phyloP scores from a whole-genome alignment of 257 asterid genomes.

The Solanum paucissectum region DNA sequence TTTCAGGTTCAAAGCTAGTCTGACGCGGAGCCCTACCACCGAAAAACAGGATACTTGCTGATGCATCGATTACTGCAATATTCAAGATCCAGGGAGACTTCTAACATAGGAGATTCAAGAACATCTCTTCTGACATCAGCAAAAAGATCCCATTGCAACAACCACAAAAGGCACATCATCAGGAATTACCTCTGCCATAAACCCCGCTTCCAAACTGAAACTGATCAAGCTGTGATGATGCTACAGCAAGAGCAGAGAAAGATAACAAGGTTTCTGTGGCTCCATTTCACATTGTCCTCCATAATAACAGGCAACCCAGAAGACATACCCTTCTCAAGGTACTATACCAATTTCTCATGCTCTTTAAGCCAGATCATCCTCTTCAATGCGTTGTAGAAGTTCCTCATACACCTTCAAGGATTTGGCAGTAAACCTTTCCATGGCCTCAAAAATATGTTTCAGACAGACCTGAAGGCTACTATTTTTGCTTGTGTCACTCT shows the following conservation, averaged over 20 bases:
- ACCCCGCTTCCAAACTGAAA: background rate
- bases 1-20: background rate
- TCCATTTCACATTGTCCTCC: background rate
- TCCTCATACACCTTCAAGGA: slow-evolving; percentile 73
- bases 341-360: slow-evolving; percentile 26
- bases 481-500: slow-evolving; percentile 64
- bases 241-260: background rate
- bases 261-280: background rate
- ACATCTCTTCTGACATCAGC: background rate
- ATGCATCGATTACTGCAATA: background rate
- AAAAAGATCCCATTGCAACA: background rate
- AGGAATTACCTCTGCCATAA: background rate
- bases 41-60: background rate
- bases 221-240: background rate
- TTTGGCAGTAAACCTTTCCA: slow-evolving; percentile 63
- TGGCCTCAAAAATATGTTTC: slow-evolving; percentile 74
- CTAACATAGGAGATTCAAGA: background rate
- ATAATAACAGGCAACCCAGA: background rate
- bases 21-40: background rate
- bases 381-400: slow-evolving; percentile 65
- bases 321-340: background rate
- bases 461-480: slow-evolving; percentile 65
- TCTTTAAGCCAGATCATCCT: slow-evolving; percentile 43
- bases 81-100: background rate
- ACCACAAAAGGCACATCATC: background rate